Evolutionary conservation across 495 filamentous ascomycete genomes (phyloP).

Genomic region (Lasiosphaeria miniovina): DNA sequence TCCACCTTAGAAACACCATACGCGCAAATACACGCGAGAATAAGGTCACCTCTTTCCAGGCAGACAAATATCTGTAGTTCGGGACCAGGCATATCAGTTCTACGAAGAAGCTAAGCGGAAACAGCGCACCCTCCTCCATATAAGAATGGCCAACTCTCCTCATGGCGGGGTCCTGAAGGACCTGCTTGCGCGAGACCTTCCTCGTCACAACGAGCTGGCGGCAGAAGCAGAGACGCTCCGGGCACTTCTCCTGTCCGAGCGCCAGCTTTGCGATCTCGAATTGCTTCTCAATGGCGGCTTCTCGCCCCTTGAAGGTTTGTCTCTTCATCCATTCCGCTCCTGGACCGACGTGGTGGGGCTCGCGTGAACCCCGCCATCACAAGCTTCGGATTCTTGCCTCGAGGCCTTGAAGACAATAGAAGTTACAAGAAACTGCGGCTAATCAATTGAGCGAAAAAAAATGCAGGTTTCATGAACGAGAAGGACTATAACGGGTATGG

Average conservation of each 20-base stretch:
- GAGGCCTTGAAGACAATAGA: neutral
- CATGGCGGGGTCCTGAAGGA: conserved; percentile 98
- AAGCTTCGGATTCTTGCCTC: neutral
- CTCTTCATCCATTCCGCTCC: conserved; percentile 5
- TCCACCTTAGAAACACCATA: neutral
- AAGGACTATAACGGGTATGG: conserved; percentile 89
- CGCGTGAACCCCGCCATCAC: conserved; percentile 30
- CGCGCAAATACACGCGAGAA: neutral
- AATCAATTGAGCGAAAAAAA: conserved; percentile 14
- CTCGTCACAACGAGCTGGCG: conserved; percentile 68
- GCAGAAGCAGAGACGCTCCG: conserved; percentile 84
- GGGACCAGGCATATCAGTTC: too few species aligned
- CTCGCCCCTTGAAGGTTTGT: conserved; percentile 90
- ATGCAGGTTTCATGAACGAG: conserved; percentile 90
- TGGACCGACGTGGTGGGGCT: conserved; percentile 25
- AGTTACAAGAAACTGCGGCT: conserved; percentile 12
- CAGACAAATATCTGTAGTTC: too few species aligned
- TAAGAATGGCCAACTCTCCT: conserved; percentile 66
- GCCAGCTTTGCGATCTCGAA: conserved; percentile 96
- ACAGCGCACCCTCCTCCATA: neutral
- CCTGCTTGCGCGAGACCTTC: conserved; percentile 84
- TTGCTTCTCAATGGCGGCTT: conserved; percentile 95
- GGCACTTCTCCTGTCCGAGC: conserved; percentile 80
- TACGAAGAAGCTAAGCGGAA: neutral
- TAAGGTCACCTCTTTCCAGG: too few species aligned